Evolutionary conservation across 2,329 filamentous ascomycete genomes (phyloP).

Genomic region (Ustulina deusta): DNA sequence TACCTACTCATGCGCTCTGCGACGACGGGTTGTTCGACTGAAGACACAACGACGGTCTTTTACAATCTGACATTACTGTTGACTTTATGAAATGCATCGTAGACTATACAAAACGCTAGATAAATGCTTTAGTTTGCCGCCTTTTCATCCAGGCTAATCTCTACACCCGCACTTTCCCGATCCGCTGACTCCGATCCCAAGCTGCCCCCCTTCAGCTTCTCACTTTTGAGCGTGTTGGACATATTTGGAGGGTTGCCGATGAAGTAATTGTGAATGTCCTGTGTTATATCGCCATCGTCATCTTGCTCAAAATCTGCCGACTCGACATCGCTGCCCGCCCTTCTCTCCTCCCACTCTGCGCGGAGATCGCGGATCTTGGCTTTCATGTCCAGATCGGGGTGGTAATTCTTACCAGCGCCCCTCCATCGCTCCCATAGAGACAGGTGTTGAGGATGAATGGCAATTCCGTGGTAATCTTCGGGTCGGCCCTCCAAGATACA

Average conservation of each 20-base stretch:
- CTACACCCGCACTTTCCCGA: conserved; percentile 15
- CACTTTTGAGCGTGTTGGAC: conserved; percentile 42
- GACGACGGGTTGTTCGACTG: neutral
- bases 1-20: neutral
- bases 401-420: conserved; percentile 83
- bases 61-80: neutral
- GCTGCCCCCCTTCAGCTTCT: conserved; percentile 40
- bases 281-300: conserved; percentile 64
- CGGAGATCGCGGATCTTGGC: conserved; percentile 87
- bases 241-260: conserved; percentile 41
- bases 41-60: neutral
- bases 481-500: conserved; percentile 84
- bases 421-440: conserved; percentile 87
- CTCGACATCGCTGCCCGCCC: conserved; percentile 62
- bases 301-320: conserved; percentile 53
- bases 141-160: conserved; percentile 30
- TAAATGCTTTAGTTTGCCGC: conserved; percentile 9
- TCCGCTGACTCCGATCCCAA: conserved; percentile 26
- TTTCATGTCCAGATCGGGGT: conserved; percentile 84
- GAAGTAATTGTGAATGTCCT: conserved; percentile 68
- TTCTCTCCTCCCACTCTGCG: conserved; percentile 68
- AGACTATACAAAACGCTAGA: conserved; percentile 6
- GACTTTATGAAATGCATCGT: conserved; percentile 12
- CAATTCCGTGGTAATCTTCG: conserved; percentile 90
- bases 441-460: conserved; percentile 89